Base-by-base conservation (phyloP, 31 red algal species). In the Asparagopsis taxiformis region DNA sequence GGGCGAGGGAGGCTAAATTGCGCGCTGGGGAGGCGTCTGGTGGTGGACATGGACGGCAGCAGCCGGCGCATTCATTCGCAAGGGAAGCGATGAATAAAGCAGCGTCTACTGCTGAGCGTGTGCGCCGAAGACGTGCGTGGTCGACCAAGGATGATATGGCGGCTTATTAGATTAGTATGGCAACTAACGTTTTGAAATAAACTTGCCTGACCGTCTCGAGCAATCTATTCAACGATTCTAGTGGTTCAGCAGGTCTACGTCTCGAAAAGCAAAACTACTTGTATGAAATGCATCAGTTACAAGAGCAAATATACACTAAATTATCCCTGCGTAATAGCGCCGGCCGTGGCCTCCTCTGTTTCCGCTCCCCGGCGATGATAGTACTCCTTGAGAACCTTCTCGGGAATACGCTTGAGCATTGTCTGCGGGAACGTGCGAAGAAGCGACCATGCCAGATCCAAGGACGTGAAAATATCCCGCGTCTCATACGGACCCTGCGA, bases 391-490 rank as follows among this genome's bases (percentile, higher is more conserved):
- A 98, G 57, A 2, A 70, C 68, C 77, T 93, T 93, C 28, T 90
- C 67, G 4, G 94, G 82, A 56, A 98, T 90, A 51, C 90, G 89
- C 63, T 85, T 89, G 62, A 98, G 70, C 73, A 93, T 15, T 29
- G 34, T 55, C 67, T 79, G 31, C 31, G 94, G 94, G 77, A 98
- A 98, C 1, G 86, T 90, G 37, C 94, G 76, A 53, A 98, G 66
- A 22, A 98, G 70, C 10, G 68, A 62, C 94, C 94, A 98, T n/a
- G 94, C 89, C 33, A 93, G 62, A 65, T 98, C 94, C 31, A 98
- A 75, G 2, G 84, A 90, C 55, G 64, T 60, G 74, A 84, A 90
- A 54, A 98, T 88, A 51, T 59, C 56, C 19, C 94, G 70, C 23
- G 58, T 84, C 37, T 98, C 90, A 43, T 93, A 93, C 0, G 84